Base-by-base conservation (phyloP, 108 stramenopile genomes). In the Cyclotella baltica region DNA sequence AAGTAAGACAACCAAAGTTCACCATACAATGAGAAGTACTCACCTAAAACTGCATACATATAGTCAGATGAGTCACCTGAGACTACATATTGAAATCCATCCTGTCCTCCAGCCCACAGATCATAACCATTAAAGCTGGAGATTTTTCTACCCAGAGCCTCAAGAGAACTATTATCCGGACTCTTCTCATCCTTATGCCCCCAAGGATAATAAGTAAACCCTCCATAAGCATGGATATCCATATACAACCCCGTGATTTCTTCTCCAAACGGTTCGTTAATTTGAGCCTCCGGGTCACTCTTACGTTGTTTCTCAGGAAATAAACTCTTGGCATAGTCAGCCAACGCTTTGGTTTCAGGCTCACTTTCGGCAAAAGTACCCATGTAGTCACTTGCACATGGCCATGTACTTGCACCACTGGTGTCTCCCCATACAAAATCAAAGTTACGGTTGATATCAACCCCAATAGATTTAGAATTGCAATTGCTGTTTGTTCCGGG, bases 371-470 rank as follows among this genome's bases (percentile, higher is more conserved):
- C 37, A 6, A 18, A 48, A 22, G 77, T 30, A 11, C 89, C 89
- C 34, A 81, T 71, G 31, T 81, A 85, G 19, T 46, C 58, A 9
- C 64, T 28, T 20, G 18, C 46, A 67, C 89, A 90, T 13, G 81
- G 70, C 22, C 63, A 27, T 4, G 36, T 36, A 22, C 57, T 63
- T 19, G 85, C 73, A 15, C 89, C 89, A 37, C 52, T 34, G 13
- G 22, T 22, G 10, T 52, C 46, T 2, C 87, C 87, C 89, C 89
- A 90, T 35, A 50, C 36, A 27, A 85, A 87, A 48, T 76, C 74
- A 47, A 72, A 88, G 48, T 90, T 90, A 18, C 87, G 84, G 75
- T 90, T 90, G 34, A 90, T 51, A 59, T 90, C 89, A 22, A 88
- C 88, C 2, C 89, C 89, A 35, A 33, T 50, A 0, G 8, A 16